These are phyloP conservation scores for Rhodotorula toruloides DNA, from an alignment of 768 basidiomycete species.

Conservation along the genomic window DNA sequence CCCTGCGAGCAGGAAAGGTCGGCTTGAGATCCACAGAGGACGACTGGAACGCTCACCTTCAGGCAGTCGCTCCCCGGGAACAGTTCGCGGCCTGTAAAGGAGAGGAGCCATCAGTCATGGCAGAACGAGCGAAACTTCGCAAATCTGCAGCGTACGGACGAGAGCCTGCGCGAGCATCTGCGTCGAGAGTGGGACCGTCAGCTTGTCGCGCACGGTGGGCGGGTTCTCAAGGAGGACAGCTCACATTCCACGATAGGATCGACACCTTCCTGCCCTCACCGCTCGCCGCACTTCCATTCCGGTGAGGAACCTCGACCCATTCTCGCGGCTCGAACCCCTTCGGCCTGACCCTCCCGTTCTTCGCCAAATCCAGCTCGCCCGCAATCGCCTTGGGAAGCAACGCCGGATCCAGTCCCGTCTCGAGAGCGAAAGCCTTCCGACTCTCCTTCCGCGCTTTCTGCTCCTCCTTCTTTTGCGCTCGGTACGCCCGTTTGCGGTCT, in stretches of 20 bases:
- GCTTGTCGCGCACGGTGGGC: too few relatives aligned
- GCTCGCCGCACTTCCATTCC: neutral
- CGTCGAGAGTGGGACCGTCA: neutral
- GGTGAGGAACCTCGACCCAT: constrained; percentile 18
- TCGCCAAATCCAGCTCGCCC: neutral
- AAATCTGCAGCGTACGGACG: too few relatives aligned
- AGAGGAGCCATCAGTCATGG: neutral
- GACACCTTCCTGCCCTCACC: constrained; percentile 8
- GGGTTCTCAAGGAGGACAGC: neutral
- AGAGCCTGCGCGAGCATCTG: constrained; percentile 40
- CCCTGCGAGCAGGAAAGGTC: neutral
- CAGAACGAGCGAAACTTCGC: neutral
- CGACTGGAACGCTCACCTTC: neutral
- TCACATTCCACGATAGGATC: constrained; percentile 35
- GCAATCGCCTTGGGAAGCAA: constrained; percentile 11
- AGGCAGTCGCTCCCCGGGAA: constrained; percentile 33
- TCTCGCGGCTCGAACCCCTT: constrained; percentile 23
- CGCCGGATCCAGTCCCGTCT: constrained; percentile 25
- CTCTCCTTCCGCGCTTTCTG: constrained; percentile 22
- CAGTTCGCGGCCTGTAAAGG: constrained; percentile 4
- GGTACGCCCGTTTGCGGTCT: constrained; percentile 21
- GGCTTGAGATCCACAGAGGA: neutral
- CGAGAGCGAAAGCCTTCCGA: constrained; percentile 9
- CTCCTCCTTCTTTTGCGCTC: constrained; percentile 29
- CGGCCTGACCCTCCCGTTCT: neutral